Evolutionary conservation across 1,139 yeast genomes (phyloP), one percentile per base, ranked within the genome.

Genomic region (Saccharomyces pastorianus): DNA sequence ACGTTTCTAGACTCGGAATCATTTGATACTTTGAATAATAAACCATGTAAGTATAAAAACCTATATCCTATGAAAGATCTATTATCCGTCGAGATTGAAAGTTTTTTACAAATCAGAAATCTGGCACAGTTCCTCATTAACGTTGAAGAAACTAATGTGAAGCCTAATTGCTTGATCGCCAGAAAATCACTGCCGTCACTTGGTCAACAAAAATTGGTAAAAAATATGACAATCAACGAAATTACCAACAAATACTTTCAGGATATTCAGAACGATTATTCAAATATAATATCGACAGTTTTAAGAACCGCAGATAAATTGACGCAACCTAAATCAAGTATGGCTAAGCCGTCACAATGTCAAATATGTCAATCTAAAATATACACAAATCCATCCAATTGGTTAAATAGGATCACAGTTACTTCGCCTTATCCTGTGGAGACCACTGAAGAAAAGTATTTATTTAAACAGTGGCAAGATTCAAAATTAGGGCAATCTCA

Each of bases 261-360:
- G 41, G 78, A 78, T 47, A 81, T 91, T 38, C 96, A 90, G 64
- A 77, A 80, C 8, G 95, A 87, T 6, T 91, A 90, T 64, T 89
- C 96, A 0, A 89, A 95, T 52, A 89, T 95, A 3, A 93, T 95
- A 2, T 86, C 97, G 0, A 91, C 99, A 0, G 98, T 93, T 20
- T 91, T 90, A 11, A 84, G 88, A 59, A 91, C 96, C 0, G 96
- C 95, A 9, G 84, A 84, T 52, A 91, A 93, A 68, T 72, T 93
- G 51, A 82, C 81, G 1, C 78, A 78, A 8, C 89, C 88, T 0
- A 47, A 38, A 9, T 29, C 29, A 4, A 67, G 53, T 32, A 55
- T 54, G 20, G 52, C 54, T 13, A 56, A 59, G 34, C 56, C 55
- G 0, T 41, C 25, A 3, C 51, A 61, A 6, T 87, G 95, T 68